These are phyloP conservation scores for Populus simonii DNA, from an alignment of 345 rosid genomes.

Conservation along the genomic window DNA sequence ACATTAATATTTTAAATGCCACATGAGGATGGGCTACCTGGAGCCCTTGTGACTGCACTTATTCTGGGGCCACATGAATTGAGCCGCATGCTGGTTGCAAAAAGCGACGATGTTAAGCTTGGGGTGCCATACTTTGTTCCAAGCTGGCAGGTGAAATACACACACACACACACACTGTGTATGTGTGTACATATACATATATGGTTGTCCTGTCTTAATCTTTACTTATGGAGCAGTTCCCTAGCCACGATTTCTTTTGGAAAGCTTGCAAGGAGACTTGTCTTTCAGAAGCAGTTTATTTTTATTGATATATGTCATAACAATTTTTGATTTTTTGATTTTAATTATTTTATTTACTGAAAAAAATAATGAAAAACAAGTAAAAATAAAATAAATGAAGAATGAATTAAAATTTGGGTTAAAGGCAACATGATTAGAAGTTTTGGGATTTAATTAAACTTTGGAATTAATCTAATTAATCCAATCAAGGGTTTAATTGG, in stretches of 20 bases:
- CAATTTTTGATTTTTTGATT: too few relatives aligned
- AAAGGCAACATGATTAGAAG: too few relatives aligned
- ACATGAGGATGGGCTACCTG: conserved; percentile 81
- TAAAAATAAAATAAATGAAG: too few relatives aligned
- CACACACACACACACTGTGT: too few relatives aligned
- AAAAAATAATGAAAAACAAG: too few relatives aligned
- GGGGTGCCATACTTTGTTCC: conserved; percentile 94
- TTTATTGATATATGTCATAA: too few relatives aligned
- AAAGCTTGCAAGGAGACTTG: not conserved
- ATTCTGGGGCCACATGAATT: conserved; percentile 79
- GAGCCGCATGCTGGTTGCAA: conserved; percentile 70
- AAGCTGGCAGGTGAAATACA: conserved; percentile 80
- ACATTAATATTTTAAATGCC: conserved; percentile 15
- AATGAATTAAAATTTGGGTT: too few relatives aligned
- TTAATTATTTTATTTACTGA: too few relatives aligned
- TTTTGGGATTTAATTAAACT: too few relatives aligned
- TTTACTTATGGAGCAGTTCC: not conserved
- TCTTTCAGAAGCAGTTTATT: not conserved
- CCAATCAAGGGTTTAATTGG: too few relatives aligned
- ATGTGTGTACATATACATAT: not conserved
- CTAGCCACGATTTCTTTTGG: not conserved
- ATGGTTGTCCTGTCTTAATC: not conserved
- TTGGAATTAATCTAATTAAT: too few relatives aligned
- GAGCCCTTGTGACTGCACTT: conserved; percentile 79
- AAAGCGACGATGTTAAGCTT: conserved; percentile 59